Evolutionary conservation across 2,329 filamentous ascomycete genomes (phyloP).

Genomic region (Geosmithia putterillii): DNA sequence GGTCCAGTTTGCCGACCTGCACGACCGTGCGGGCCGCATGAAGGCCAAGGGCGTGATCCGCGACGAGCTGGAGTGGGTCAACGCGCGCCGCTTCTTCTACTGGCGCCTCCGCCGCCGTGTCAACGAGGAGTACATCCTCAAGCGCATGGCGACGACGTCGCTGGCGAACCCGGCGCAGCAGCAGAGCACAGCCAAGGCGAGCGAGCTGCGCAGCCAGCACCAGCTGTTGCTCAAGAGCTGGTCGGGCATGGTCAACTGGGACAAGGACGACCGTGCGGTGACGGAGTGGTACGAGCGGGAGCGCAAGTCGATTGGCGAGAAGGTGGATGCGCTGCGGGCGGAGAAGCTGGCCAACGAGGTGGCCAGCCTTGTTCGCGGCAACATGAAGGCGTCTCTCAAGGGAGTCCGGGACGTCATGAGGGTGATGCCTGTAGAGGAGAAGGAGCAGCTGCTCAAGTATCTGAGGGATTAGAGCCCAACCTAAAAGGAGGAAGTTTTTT

Average conservation of each 20-base stretch:
- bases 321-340: slow-evolving; percentile 73
- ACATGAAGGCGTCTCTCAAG: slow-evolving; percentile 61
- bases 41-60: slow-evolving; percentile 94
- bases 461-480: slow-evolving; percentile 33
- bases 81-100: slow-evolving; percentile 96
- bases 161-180: slow-evolving; percentile 13
- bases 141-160: slow-evolving; percentile 56
- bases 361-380: slow-evolving; percentile 27
- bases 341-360: slow-evolving; percentile 47
- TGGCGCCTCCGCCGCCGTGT: slow-evolving; percentile 95
- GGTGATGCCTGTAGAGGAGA: slow-evolving; percentile 79
- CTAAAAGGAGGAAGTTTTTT: no score
- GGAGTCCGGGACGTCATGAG: slow-evolving; percentile 77
- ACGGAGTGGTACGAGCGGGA: slow-evolving; percentile 96
- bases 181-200: slow-evolving; percentile 26
- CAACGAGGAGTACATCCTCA: slow-evolving; percentile 95
- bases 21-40: slow-evolving; percentile 96
- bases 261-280: slow-evolving; percentile 68
- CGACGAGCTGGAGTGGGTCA: slow-evolving; percentile 69
- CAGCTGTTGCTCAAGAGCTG: slow-evolving; percentile 71
- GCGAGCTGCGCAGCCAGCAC: slow-evolving; percentile 50
- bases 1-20: slow-evolving; percentile 92
- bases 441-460: slow-evolving; percentile 64
- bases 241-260: slow-evolving; percentile 67
- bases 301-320: slow-evolving; percentile 66